These are phyloP conservation scores for Metarhizium robertsii DNA, from an alignment of 2,329 filamentous ascomycete species.

Conservation along the genomic window DNA sequence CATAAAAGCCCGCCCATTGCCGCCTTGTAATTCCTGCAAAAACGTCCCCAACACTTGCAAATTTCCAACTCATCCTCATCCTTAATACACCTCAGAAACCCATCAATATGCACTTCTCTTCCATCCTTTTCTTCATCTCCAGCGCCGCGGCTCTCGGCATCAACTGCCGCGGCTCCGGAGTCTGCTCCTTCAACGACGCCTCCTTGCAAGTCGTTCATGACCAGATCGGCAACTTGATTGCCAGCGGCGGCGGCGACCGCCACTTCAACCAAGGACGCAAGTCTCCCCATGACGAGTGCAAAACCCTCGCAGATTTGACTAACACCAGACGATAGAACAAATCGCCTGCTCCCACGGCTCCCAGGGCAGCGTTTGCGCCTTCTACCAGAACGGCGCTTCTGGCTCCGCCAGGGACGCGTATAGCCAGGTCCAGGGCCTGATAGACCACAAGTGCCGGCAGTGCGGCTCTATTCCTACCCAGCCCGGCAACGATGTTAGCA, in stretches of 20 bases:
- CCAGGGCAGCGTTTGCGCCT: conserved; percentile 10
- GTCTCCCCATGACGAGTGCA: neutral
- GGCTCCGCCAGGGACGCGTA: conserved; percentile 9
- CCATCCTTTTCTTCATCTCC: conserved; percentile 3
- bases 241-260: conserved; percentile 7
- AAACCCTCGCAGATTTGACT: neutral
- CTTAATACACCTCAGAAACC: no score
- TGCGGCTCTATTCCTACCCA: conserved; percentile 11
- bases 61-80: no score
- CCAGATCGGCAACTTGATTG: conserved; percentile 7
- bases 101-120: neutral
- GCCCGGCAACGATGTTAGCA: conserved; percentile 11
- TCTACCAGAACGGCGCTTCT: conserved; percentile 10
- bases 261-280: conserved; percentile 7
- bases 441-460: conserved; percentile 9
- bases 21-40: no score
- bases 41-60: no score
- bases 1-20: no score
- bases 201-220: conserved; percentile 6
- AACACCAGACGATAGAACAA: conserved; percentile 6
- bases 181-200: conserved; percentile 9
- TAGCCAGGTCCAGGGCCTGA: conserved; percentile 6
- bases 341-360: conserved; percentile 10
- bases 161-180: conserved; percentile 11
- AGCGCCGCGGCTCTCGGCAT: conserved; percentile 8